Base-by-base conservation (phyloP, 2,329 filamentous ascomycete species). In the Trichocomaceae sp. region DNA sequence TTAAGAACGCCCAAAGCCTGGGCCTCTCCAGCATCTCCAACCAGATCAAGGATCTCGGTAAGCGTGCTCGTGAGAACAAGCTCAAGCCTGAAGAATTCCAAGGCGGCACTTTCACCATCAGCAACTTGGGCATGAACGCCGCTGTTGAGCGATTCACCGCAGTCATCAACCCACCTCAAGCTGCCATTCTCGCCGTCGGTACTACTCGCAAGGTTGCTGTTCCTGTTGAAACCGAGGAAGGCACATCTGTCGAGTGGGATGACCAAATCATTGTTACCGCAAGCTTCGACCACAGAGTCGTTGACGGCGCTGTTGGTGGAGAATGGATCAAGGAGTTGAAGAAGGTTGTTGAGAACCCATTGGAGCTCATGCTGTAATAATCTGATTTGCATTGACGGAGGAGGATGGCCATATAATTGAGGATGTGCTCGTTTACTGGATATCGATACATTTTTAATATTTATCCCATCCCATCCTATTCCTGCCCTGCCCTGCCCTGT, bases 31-130 rank as follows among this genome's bases (percentile, higher is more conserved):
- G 83, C 71, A 96, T 99, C 77, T 96, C 90, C 53, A 76, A 81
- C 67, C 82, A 88, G 72, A 86, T 99, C 78, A 97, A 97, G 82
- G 90, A 96, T 69, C 88, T 99, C 54, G 91, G 91, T 71, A 96
- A 95, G 84, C 89, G 90, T 72, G 93, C 93, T 60, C 85, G 90
- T 59, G 93, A 97, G 65, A 88, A 89, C 77, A 99, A 97, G 85
- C 87, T 99, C 66, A 97, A 97, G 86, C 93, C 93, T 47, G 92
- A 99, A 75, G 91, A 99, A 78, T 99, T 95, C 84, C 92, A 96
- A 81, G 93, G 93, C 55, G 93, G 93, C 72, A 95, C 90, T 72
- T 96, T 99, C 78, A 96, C 92, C 74, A 97, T 99, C 77, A 95
- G 89, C 78, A 99, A 99, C 84, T 95, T 99, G 93, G 93, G 93